Evolutionary conservation across 2,329 filamentous ascomycete species (phyloP).

Genomic region (Furcasterigmium sp.): DNA sequence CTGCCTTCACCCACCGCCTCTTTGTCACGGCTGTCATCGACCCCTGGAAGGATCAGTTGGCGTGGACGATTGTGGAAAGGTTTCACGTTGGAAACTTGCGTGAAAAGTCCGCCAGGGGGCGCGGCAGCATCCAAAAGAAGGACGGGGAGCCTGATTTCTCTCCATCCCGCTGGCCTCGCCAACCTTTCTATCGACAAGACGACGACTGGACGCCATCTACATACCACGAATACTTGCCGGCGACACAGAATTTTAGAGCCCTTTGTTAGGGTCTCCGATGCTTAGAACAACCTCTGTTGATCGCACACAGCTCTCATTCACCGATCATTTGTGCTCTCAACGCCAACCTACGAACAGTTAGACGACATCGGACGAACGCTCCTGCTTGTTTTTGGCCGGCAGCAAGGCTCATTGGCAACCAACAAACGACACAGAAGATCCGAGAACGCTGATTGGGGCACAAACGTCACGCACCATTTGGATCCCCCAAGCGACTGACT

Average conservation of each 20-base stretch:
- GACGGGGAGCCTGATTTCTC: not conserved
- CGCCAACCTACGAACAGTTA: not conserved
- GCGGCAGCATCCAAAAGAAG: not conserved
- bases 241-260: no score
- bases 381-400: conserved; percentile 8
- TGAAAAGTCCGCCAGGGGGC: not conserved
- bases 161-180: not conserved
- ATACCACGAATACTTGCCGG: no score
- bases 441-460: no score
- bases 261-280: no score
- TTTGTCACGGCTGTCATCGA: not conserved
- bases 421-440: not conserved
- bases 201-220: no score
- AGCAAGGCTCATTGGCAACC: conserved; percentile 3
- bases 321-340: not conserved
- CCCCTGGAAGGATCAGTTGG: not conserved
- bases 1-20: not conserved
- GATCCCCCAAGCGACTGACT: no score
- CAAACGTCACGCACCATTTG: no score
- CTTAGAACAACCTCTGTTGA: no score
- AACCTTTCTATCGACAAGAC: no score
- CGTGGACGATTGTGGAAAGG: not conserved
- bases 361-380: conserved; percentile 9
- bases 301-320: no score
- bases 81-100: not conserved